Conservation (phyloP, 257 asterid genomes). For the Jasminum sambac region DNA sequence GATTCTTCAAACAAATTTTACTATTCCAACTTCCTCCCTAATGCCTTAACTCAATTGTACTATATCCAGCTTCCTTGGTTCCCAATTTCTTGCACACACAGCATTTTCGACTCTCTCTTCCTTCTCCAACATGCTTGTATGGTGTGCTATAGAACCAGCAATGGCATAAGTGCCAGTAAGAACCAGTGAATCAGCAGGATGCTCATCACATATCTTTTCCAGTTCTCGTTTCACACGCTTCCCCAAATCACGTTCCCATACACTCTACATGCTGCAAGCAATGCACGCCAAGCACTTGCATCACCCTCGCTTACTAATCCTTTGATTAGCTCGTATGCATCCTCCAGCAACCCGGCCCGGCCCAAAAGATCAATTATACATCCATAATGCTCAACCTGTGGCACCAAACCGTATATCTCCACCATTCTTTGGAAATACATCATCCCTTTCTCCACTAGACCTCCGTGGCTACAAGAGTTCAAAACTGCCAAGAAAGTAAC, state of each 20-base stretch:
- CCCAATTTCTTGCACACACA: slow-evolving; percentile 16
- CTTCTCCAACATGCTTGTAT: slow-evolving; percentile 22
- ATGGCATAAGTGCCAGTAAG: slow-evolving; percentile 45
- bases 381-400: slow-evolving; percentile 64
- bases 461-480: slow-evolving; percentile 69
- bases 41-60: slow-evolving; percentile 29
- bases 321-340: slow-evolving; percentile 46
- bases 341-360: slow-evolving; percentile 61
- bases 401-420: slow-evolving; percentile 39
- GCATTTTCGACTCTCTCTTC: slow-evolving; percentile 24
- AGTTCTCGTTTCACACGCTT: slow-evolving; percentile 43
- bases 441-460: slow-evolving; percentile 52
- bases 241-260: slow-evolving; percentile 55
- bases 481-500: slow-evolving; percentile 65
- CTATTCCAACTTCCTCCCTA: neutral
- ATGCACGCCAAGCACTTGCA: slow-evolving; percentile 60
- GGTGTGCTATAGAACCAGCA: slow-evolving; percentile 44
- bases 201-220: slow-evolving; percentile 38
- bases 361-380: slow-evolving; percentile 64
- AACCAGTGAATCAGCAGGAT: slow-evolving; percentile 48
- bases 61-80: slow-evolving; percentile 55
- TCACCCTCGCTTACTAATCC: slow-evolving; percentile 51
- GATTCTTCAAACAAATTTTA: neutral
- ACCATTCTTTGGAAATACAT: slow-evolving; percentile 52
- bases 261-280: slow-evolving; percentile 65